These are phyloP conservation scores for Grosmannia huntii DNA, from an alignment of 2,329 filamentous ascomycete genomes.

Conservation along the genomic window DNA sequence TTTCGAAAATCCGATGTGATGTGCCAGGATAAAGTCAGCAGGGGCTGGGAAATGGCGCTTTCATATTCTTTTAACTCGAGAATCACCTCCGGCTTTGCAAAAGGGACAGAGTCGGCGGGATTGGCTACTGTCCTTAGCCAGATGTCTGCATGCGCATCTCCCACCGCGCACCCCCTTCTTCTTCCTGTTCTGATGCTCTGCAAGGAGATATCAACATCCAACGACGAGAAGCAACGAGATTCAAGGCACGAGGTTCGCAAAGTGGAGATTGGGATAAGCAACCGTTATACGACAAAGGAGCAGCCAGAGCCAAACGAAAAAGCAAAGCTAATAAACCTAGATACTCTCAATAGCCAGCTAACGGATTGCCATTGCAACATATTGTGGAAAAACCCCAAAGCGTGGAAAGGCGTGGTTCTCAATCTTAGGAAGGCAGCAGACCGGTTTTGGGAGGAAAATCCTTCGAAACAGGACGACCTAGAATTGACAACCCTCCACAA, in stretches of 20 bases:
- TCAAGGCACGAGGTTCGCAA: slow-evolving; percentile 17
- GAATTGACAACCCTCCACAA: background rate
- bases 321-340: slow-evolving; percentile 13
- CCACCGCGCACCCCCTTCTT: slow-evolving; percentile 19
- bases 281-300: slow-evolving; percentile 14
- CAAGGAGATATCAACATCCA: slow-evolving; percentile 15
- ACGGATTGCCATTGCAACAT: slow-evolving; percentile 19
- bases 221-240: slow-evolving; percentile 18
- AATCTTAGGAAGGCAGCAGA: background rate
- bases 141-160: slow-evolving; percentile 15
- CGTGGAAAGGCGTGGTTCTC: slow-evolving; percentile 11
- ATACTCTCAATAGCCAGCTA: slow-evolving; percentile 18
- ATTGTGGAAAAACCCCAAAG: slow-evolving; percentile 20
- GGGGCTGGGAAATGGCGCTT: slow-evolving; percentile 23
- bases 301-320: background rate
- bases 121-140: slow-evolving; percentile 15
- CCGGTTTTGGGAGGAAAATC: background rate
- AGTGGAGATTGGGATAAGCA: slow-evolving; percentile 17
- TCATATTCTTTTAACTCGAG: slow-evolving; percentile 17
- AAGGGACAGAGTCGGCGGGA: slow-evolving; percentile 16
- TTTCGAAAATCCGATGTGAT: slow-evolving; percentile 22
- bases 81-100: slow-evolving; percentile 21
- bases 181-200: slow-evolving; percentile 19
- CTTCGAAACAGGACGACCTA: background rate
- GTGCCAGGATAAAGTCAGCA: slow-evolving; percentile 16